A percentile compares a stretch with the other conserved stretches of the same genome.
phyloP scores from a whole-genome alignment of 169 alveolate genomes.

The Cryptosporidium xiaoi region DNA sequence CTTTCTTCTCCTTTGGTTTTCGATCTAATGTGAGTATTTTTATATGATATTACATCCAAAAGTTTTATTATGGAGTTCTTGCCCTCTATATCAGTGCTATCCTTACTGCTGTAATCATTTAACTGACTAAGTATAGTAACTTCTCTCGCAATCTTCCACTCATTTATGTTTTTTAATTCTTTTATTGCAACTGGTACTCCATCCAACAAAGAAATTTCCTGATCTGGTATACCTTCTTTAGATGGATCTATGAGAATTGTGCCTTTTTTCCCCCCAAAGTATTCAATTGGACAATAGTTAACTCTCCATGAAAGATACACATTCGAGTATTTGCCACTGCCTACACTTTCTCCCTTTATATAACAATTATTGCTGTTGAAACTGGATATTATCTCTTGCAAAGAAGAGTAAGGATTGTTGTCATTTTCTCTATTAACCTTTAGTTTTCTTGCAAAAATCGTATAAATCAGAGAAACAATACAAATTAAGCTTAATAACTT shows the following conservation, averaged over 20 bases:
- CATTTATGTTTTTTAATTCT: constrained; percentile 28
- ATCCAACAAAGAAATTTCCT: constrained; percentile 2
- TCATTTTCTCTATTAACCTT: no score
- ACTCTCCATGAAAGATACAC: constrained; percentile 46
- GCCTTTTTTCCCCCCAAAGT: not conserved
- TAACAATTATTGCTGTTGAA: not conserved
- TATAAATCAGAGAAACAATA: no score
- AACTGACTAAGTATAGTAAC: constrained; percentile 25
- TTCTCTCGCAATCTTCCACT: constrained; percentile 49
- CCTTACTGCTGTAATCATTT: not conserved
- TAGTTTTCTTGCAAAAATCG: no score
- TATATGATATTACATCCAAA: constrained; percentile 27
- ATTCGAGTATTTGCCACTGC: constrained; percentile 53
- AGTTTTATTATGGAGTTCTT: constrained; percentile 27
- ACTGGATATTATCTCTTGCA: no score
- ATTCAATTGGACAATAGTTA: not conserved
- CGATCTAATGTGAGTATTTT: not conserved
- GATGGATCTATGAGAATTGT: no score
- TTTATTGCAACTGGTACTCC: constrained; percentile 61
- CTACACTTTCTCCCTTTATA: constrained; percentile 30
- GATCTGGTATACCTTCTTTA: not conserved
- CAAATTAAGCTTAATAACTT: no score
- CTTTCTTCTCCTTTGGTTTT: not conserved
- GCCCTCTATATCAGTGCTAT: not conserved
- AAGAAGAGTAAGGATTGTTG: no score